phyloP scores from a whole-genome alignment of 1,139 yeast genomes.

The Hansenula sp. region DNA sequence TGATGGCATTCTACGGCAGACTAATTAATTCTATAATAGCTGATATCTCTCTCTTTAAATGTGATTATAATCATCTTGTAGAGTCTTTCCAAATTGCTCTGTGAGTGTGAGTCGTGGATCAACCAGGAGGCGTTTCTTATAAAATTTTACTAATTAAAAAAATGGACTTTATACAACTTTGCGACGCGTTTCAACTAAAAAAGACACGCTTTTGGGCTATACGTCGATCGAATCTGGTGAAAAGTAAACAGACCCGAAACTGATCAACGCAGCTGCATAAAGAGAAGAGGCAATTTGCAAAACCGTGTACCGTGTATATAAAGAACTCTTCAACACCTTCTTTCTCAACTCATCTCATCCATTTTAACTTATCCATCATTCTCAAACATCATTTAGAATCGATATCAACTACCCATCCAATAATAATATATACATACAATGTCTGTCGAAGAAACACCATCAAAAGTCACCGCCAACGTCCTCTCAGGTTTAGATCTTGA shows the following conservation, averaged over 20 bases:
- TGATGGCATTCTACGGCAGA: no score
- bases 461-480: slow-evolving; percentile 22
- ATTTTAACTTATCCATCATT: background rate
- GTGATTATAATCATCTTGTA: no score
- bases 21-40: no score
- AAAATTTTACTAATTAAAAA: background rate
- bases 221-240: background rate
- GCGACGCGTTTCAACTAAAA: background rate
- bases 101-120: no score
- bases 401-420: no score
- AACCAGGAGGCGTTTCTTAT: no score
- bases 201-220: background rate
- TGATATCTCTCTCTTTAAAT: no score
- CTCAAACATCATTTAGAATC: background rate
- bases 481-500: slow-evolving; percentile 19
- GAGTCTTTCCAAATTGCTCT: no score
- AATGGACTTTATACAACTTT: no score
- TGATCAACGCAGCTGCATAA: background rate
- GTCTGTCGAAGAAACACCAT: slow-evolving; percentile 25
- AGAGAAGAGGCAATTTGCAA: background rate
- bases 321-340: background rate
- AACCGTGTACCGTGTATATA: background rate
- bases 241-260: slow-evolving; percentile 2
- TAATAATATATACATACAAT: slow-evolving; percentile 9
- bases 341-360: background rate